Evolutionary conservation across 1,284 basidiomycete genomes (phyloP).

Genomic region (Megacollybia platyphylla): DNA sequence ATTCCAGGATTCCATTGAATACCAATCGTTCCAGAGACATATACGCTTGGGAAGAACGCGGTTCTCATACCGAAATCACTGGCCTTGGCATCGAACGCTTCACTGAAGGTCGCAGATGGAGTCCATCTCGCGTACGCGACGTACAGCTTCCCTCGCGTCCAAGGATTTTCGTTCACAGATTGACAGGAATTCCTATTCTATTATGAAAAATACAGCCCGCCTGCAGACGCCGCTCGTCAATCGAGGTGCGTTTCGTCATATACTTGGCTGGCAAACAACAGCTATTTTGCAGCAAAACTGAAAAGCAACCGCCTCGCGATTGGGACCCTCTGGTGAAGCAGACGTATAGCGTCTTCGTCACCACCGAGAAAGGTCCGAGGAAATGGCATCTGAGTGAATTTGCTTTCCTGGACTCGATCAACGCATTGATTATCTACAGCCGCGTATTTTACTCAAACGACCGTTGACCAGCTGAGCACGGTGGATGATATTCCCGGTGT

Average conservation of each 20-base stretch:
- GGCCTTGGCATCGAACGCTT: slow-evolving; percentile 68
- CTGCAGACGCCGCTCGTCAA: slow-evolving; percentile 24
- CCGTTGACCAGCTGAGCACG: slow-evolving; percentile 50
- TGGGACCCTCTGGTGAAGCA: slow-evolving; percentile 70
- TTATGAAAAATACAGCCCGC: slow-evolving; percentile 54
- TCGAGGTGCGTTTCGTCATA: slow-evolving; percentile 20
- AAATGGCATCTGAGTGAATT: slow-evolving; percentile 69
- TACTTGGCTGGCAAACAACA: neutral
- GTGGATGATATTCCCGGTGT: slow-evolving; percentile 49
- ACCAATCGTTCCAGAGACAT: slow-evolving; percentile 21
- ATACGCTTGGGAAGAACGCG: slow-evolving; percentile 78
- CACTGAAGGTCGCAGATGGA: slow-evolving; percentile 72
- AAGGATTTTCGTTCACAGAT: slow-evolving; percentile 5
- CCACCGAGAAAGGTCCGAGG: slow-evolving; percentile 44
- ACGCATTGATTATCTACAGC: slow-evolving; percentile 23
- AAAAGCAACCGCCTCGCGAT: slow-evolving; percentile 39
- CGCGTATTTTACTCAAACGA: slow-evolving; percentile 66
- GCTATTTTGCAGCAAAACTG: slow-evolving; percentile 8
- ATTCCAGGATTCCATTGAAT: neutral
- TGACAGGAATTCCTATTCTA: slow-evolving; percentile 70
- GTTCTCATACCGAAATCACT: slow-evolving; percentile 62
- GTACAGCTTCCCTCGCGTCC: slow-evolving; percentile 11
- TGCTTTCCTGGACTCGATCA: slow-evolving; percentile 6
- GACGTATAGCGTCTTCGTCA: slow-evolving; percentile 64
- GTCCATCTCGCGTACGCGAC: slow-evolving; percentile 65